Conservation (phyloP, 257 asterid genomes). For the Solanum phureja region DNA sequence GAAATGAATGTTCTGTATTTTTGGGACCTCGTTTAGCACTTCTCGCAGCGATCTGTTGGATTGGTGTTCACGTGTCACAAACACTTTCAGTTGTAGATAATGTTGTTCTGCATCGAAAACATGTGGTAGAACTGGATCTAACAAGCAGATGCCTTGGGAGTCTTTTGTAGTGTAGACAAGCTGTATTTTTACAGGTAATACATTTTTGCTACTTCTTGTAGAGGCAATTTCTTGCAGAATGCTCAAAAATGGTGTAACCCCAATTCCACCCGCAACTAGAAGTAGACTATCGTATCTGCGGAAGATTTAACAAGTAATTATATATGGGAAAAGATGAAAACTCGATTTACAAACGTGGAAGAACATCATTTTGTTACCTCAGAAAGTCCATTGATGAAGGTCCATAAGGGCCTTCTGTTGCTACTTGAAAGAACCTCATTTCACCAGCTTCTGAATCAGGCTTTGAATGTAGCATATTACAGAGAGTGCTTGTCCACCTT, state of each 20-base stretch:
- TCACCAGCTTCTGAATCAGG: slow-evolving; percentile 51
- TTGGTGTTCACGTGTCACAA: slow-evolving; percentile 49
- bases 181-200: slow-evolving; percentile 37
- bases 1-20: slow-evolving; percentile 20
- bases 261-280: slow-evolving; percentile 86
- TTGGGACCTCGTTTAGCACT: slow-evolving; percentile 24
- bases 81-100: slow-evolving; percentile 38
- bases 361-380: slow-evolving; percentile 28
- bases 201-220: slow-evolving; percentile 10
- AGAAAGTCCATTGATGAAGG: slow-evolving; percentile 51
- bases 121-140: slow-evolving; percentile 44
- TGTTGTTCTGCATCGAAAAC: slow-evolving; percentile 23
- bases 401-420: slow-evolving; percentile 83
- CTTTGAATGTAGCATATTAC: slow-evolving; percentile 18
- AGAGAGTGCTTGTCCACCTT: slow-evolving; percentile 63
- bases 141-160: slow-evolving; percentile 41
- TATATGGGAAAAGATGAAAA: neutral
- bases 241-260: slow-evolving; percentile 69
- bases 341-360: neutral
- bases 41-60: slow-evolving; percentile 29
- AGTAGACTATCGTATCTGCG: slow-evolving; percentile 58
- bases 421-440: slow-evolving; percentile 34
- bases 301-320: neutral
- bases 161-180: slow-evolving; percentile 40
- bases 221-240: slow-evolving; percentile 49